Base-by-base conservation (phyloP, 495 filamentous ascomycete species). In the Glarea lozoyensis region DNA sequence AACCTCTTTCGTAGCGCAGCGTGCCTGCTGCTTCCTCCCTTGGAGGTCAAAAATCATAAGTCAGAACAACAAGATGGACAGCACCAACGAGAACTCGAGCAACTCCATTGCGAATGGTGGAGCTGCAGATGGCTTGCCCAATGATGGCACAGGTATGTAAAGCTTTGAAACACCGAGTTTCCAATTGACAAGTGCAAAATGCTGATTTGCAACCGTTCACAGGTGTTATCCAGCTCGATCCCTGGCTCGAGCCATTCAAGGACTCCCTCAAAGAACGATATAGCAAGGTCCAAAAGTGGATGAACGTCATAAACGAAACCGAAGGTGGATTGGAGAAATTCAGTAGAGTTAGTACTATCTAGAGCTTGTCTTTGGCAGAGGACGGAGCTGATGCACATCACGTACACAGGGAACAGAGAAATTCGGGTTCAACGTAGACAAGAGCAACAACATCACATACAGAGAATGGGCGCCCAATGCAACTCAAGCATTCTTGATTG, bases 391-490 rank as follows among this genome's bases (percentile, higher is more conserved):
- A 55, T 42, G 13, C 13, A n/a, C n/a, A n/a, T n/a, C n/a, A n/a
- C n/a, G n/a, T n/a, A n/a, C n/a, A 6, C 24, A 89, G 83, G 90
- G 92, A 23, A 84, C 79, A 43, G 88, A 97, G 59, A 78, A 64
- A 42, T 95, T 82, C 60, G 92, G 92, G 37, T 72, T 98, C 60
- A 82, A 82, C 55, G 76, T 84, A 41, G 69, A 77, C 49, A 69
- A 79, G 10, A 82, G 94, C 54, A 81, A 84, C 52, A 86, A 89
- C 60, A 87, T 98, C 52, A 71, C 66, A 33, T 98, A 98, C 65
- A 77, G 85, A 51, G 92, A 98, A 76, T 98, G 92, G 92, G 92
- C 92, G 1, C 90, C 92, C 37, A 90, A 86, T 67, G 89, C 86
- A 39, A 61, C 77, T 16, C 63, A 81, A 52, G 92, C 92, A 15